Evolutionary conservation across 2,329 filamentous ascomycete genomes (phyloP).

Genomic region (Cladophialophora yegresii): DNA sequence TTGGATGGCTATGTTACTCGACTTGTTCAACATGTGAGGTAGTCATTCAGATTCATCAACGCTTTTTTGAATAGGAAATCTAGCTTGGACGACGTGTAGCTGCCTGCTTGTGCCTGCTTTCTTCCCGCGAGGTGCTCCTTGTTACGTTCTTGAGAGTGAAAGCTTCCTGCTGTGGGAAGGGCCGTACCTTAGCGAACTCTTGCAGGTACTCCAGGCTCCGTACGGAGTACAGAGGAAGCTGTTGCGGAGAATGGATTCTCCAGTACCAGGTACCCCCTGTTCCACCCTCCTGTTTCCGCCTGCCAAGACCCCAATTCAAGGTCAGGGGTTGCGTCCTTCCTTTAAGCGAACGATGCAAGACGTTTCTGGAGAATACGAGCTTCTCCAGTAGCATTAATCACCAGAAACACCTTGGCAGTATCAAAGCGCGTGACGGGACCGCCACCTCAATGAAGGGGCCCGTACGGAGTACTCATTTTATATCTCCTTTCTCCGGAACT

Average conservation of each 20-base stretch:
- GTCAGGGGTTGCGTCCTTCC: background rate
- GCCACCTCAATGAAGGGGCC: background rate
- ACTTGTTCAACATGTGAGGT: background rate
- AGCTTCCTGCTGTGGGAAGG: background rate
- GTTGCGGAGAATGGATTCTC: background rate
- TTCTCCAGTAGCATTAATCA: background rate
- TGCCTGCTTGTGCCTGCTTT: background rate
- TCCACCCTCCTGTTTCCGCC: background rate
- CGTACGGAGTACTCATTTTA: background rate
- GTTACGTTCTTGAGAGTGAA: too few relatives aligned
- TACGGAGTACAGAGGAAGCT: background rate
- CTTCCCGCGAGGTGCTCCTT: too few relatives aligned
- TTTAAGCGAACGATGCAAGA: background rate
- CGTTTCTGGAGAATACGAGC: background rate
- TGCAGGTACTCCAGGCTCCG: too few relatives aligned
- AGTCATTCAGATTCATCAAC: background rate
- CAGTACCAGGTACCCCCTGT: background rate
- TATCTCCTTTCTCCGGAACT: background rate
- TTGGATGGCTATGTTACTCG: background rate
- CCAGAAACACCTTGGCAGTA: background rate
- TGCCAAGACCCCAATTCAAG: background rate
- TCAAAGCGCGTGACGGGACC: background rate
- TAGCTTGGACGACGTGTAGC: background rate
- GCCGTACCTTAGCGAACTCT: too few relatives aligned
- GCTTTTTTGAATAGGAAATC: conserved; percentile 2